These are phyloP conservation scores for Candida alai DNA, from an alignment of 805 yeast species.

Conservation along the genomic window DNA sequence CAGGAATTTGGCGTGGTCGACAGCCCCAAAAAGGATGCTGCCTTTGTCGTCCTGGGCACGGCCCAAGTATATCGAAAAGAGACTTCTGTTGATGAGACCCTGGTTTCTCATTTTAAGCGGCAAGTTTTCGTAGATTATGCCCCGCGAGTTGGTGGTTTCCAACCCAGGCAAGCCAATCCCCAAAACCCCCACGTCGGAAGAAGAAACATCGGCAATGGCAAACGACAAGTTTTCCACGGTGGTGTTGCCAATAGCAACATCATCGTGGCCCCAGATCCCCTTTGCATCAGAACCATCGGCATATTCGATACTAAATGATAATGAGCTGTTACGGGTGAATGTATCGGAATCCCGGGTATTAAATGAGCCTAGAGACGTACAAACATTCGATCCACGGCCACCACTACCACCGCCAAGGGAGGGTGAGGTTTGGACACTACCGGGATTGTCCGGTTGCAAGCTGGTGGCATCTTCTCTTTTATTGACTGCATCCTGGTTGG, in stretches of 20 bases:
- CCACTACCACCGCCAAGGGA: conserved; percentile 7
- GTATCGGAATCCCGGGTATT: conserved; percentile 36
- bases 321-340: conserved; percentile 39
- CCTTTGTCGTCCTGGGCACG: conserved; percentile 23
- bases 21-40: conserved; percentile 39
- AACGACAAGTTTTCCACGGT: conserved; percentile 52
- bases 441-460: conserved; percentile 5
- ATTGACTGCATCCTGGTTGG: background rate
- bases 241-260: conserved; percentile 47
- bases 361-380: conserved; percentile 48
- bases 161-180: conserved; percentile 70
- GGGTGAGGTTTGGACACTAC: conserved; percentile 5
- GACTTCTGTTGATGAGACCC: conserved; percentile 30
- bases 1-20: conserved; percentile 38
- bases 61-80: conserved; percentile 37
- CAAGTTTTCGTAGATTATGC: conserved; percentile 35
- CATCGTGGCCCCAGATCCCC: conserved; percentile 63
- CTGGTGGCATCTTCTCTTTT: conserved; percentile 2
- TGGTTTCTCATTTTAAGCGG: conserved; percentile 30
- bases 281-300: conserved; percentile 47
- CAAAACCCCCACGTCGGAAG: conserved; percentile 65
- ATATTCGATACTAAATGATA: conserved; percentile 41
- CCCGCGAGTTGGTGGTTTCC: conserved; percentile 49
- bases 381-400: conserved; percentile 26
- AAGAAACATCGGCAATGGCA: conserved; percentile 68